Conservation (phyloP, 805 yeast genomes). For the Candida maris region DNA sequence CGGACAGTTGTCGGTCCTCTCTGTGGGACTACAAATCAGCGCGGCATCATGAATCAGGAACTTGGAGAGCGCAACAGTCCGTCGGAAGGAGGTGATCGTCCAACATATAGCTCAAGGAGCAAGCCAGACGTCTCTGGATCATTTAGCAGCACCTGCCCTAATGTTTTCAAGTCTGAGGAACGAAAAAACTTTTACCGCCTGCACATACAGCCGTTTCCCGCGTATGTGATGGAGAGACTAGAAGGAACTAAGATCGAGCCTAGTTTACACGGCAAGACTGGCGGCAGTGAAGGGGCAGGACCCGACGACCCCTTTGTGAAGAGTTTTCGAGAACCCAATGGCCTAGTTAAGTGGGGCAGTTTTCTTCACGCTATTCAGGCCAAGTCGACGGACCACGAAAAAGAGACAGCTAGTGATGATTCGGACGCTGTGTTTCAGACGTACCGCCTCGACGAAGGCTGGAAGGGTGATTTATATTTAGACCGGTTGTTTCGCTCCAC, state of each 20-base stretch:
- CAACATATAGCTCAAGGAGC: constrained; percentile 3
- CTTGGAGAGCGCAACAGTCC: background rate
- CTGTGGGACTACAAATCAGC: too few species aligned
- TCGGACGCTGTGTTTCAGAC: constrained; percentile 14
- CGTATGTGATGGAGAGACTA: constrained; percentile 60
- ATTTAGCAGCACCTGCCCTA: constrained; percentile 1
- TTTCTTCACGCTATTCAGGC: constrained; percentile 25
- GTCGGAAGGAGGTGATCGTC: background rate
- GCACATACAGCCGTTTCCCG: constrained; percentile 45
- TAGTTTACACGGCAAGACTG: background rate
- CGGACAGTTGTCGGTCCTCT: too few species aligned
- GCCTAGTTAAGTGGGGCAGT: constrained; percentile 19
- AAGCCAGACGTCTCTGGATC: constrained; percentile 8
- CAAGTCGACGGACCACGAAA: constrained; percentile 24
- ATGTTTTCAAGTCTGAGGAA: constrained; percentile 12
- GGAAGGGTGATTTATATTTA: constrained; percentile 73
- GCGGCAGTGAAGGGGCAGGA: background rate
- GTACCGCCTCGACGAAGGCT: constrained; percentile 41
- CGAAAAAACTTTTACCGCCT: constrained; percentile 19
- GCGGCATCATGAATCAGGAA: background rate
- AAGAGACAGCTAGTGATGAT: constrained; percentile 26
- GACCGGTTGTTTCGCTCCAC: constrained; percentile 47
- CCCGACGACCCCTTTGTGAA: constrained; percentile 22
- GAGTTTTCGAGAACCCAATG: constrained; percentile 12
- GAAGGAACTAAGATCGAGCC: constrained; percentile 24